A percentile compares a stretch with the other conserved stretches of the same genome.
Evolutionary conservation across 805 yeast species (phyloP).

Genomic region (Yarrowia sp.): DNA sequence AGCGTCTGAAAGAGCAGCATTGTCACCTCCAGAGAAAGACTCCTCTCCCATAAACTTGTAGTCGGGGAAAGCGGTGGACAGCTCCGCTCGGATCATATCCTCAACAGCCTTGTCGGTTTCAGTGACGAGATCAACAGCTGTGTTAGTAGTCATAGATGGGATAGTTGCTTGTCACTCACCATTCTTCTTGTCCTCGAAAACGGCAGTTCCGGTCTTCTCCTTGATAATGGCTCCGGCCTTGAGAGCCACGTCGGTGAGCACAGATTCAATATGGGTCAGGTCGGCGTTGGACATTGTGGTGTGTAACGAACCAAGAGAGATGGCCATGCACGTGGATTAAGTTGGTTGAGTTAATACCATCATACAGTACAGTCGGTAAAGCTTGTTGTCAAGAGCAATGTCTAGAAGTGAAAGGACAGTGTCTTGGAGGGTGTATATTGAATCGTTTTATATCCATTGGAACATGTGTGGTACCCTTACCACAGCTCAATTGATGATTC

Average conservation of each 20-base stretch:
- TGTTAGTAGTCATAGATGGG: constrained; percentile 28
- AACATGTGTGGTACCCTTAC: no score
- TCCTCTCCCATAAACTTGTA: constrained; percentile 63
- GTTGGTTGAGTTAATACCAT: constrained; percentile 7
- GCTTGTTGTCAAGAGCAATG: not conserved
- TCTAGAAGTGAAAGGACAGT: no score
- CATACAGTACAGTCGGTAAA: no score
- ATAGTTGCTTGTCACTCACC: not conserved
- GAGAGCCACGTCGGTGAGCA: constrained; percentile 44
- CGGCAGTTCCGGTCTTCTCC: constrained; percentile 48
- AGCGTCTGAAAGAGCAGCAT: constrained; percentile 46
- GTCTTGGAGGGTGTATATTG: no score
- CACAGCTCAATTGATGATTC: no score
- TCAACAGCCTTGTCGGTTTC: constrained; percentile 60
- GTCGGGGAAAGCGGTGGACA: constrained; percentile 45
- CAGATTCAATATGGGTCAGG: constrained; percentile 41
- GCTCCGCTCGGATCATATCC: constrained; percentile 40
- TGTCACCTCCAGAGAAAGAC: constrained; percentile 49
- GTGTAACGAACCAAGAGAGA: not conserved
- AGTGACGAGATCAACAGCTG: constrained; percentile 59
- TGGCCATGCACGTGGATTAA: constrained; percentile 11
- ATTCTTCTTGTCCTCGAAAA: constrained; percentile 56
- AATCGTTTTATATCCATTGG: no score
- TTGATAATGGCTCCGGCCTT: constrained; percentile 53
- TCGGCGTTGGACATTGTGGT: constrained; percentile 30